Evolutionary conservation across 441 rosid genomes (phyloP).

Genomic region (Geranium incanum): DNA sequence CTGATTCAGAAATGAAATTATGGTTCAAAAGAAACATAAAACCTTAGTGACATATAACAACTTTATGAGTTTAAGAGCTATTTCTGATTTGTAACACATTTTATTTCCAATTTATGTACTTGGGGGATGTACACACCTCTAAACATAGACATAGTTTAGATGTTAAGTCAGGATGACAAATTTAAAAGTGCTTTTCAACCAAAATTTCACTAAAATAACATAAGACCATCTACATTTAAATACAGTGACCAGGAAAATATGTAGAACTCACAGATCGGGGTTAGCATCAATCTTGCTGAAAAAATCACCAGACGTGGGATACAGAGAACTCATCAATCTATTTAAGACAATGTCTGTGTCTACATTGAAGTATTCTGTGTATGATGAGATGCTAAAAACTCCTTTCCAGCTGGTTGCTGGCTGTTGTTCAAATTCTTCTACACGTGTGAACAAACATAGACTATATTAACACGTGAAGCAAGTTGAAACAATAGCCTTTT

Average conservation of each 20-base stretch:
- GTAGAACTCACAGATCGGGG: conserved; percentile 83
- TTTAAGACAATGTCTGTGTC: conserved; percentile 77
- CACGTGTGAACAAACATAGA: conserved; percentile 19
- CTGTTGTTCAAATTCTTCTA: conserved; percentile 77
- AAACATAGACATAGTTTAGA: not conserved
- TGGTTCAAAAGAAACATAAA: not conserved
- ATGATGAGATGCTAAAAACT: conserved; percentile 63
- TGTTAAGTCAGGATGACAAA: not conserved
- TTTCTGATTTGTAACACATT: too few species aligned
- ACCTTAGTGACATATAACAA: not conserved
- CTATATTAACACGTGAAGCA: not conserved
- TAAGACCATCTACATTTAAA: not conserved
- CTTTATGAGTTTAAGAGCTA: too few species aligned
- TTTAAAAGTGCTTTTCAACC: not conserved
- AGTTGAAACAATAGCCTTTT: not conserved
- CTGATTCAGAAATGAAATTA: not conserved
- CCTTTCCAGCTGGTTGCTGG: conserved; percentile 75
- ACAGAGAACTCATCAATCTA: conserved; percentile 69
- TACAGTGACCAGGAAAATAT: conserved; percentile 8
- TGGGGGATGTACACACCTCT: not conserved
- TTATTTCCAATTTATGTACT: too few species aligned
- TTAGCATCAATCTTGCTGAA: conserved; percentile 85
- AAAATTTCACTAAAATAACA: not conserved
- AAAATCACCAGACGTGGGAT: conserved; percentile 64
- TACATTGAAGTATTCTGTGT: conserved; percentile 72